Evolutionary conservation across 768 basidiomycete genomes (phyloP), one percentile per base, ranked within the genome.

Genomic region (Tylopilus felleus): DNA sequence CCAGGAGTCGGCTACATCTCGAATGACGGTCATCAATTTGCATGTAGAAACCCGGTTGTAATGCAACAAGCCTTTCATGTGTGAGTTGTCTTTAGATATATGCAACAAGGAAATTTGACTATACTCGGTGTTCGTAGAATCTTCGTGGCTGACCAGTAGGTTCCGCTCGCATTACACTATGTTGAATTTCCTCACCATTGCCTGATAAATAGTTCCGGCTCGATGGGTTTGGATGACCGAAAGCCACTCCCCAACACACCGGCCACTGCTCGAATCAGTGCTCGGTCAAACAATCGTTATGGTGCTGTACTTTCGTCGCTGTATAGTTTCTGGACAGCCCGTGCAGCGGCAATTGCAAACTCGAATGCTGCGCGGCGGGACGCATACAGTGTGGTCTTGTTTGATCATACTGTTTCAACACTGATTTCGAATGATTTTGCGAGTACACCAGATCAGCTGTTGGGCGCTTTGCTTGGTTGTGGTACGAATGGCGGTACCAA

Each of bases 291-390:
- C 53, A 79, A 85, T 56, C 69, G 83, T 28, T 73, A 83, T 17
- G 83, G 83, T 0, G 82, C 84, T 1, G 84, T 84, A 0, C 79
- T 78, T 36, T 80, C 82, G 0, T 77, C 83, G 0, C 58, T 85
- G 9, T 64, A 81, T 51, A 69, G 71, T 14, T 85, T 85, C 63
- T 86, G 84, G 83, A 56, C 67, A 16, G 76, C 84, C 0, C 75
- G 83, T 3, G 71, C 74, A 12, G 66, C 73, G 16, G 75, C 77
- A 4, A 47, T 74, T 53, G 29, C 62, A 1, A 52, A 41, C 27
- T 51, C 61, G 6, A 66, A 68, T 40, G 62, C 63, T 19, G 64
- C 59, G 0, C 75, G 80, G 23, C 67, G 75, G 27, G 84, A 85
- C 54, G 72, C 84, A 1, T 86, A 86, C 55, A 82, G 79, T 9